Evolutionary conservation across 495 filamentous ascomycete species (phyloP).

Genomic region (Choiromyces venosus): DNA sequence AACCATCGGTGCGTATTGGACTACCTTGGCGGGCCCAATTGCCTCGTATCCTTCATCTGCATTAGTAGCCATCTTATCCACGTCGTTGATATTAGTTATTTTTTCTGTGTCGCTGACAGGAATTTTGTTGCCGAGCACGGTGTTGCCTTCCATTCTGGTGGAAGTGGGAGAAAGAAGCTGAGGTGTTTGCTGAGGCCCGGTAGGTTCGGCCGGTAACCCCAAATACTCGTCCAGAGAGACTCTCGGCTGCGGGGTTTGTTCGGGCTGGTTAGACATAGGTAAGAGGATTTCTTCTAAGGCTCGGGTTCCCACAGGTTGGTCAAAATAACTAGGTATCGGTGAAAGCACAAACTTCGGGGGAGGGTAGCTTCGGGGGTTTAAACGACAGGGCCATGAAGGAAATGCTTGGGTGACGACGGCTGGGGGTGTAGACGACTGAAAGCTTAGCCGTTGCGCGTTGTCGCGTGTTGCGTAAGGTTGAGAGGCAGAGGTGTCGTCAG

Average conservation of each 20-base stretch:
- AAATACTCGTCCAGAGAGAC: neutral
- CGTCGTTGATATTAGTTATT: neutral
- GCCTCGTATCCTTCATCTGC: neutral
- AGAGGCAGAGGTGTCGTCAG: neutral
- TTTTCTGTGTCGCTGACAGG: no score
- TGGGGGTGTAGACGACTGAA: neutral
- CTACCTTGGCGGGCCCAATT: neutral
- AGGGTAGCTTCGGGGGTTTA: neutral
- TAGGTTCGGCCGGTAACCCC: neutral
- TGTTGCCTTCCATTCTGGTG: neutral
- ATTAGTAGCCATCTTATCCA: neutral
- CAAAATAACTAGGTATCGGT: neutral
- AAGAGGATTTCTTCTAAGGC: neutral
- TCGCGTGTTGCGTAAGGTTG: neutral
- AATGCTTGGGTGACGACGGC: neutral
- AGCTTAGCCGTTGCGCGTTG: neutral
- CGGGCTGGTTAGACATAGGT: neutral
- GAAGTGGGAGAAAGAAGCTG: neutral
- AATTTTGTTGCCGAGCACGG: neutral
- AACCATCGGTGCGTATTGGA: neutral
- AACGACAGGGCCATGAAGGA: neutral
- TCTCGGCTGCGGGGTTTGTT: neutral
- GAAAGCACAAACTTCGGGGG: neutral
- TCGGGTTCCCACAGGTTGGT: neutral
- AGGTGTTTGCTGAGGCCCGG: neutral